phyloP scores from a whole-genome alignment of 768 basidiomycete species.

The Collybiopsis luxurians region DNA sequence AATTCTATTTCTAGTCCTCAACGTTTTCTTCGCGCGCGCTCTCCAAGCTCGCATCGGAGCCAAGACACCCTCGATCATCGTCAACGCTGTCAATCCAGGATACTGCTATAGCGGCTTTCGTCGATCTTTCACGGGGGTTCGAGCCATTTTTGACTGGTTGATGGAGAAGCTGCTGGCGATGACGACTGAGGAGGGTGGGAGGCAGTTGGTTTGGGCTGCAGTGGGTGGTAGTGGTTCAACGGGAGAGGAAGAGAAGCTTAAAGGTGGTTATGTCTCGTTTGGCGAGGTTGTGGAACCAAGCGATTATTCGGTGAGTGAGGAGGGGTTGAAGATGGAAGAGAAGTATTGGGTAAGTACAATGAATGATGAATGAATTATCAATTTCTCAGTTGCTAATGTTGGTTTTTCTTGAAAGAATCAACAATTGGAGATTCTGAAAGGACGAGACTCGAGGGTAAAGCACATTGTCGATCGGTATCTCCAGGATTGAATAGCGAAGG shows the following conservation, averaged over 20 bases:
- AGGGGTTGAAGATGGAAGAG: slow-evolving; percentile 26
- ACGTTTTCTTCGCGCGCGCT: slow-evolving; percentile 36
- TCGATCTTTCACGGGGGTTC: slow-evolving; percentile 19
- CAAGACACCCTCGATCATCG: slow-evolving; percentile 23
- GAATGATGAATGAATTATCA: background rate
- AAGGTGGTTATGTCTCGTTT: slow-evolving; percentile 22
- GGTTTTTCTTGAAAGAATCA: background rate
- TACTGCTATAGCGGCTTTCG: slow-evolving; percentile 36
- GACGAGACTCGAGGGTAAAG: background rate
- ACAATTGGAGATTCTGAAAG: background rate
- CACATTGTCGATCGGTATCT: background rate
- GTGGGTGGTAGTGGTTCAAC: slow-evolving; percentile 17
- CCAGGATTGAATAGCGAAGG: too few species aligned
- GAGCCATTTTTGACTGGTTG: slow-evolving; percentile 15
- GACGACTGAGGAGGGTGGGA: slow-evolving; percentile 34
- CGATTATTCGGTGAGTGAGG: slow-evolving; percentile 30
- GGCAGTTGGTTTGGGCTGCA: slow-evolving; percentile 33
- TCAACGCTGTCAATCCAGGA: slow-evolving; percentile 39
- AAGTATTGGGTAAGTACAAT: slow-evolving; percentile 32
- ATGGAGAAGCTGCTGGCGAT: slow-evolving; percentile 30
- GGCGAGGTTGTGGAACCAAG: slow-evolving; percentile 27
- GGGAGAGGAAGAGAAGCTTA: slow-evolving; percentile 32
- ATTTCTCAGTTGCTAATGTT: background rate
- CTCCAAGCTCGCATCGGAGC: slow-evolving; percentile 28
- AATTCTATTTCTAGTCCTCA: slow-evolving; percentile 30